Percentiles rank a stretch among this genome's conserved stretches.
phyloP scores from a whole-genome alignment of 192 early-diverging fungal species.

The Umbelopsis ramanniana region DNA sequence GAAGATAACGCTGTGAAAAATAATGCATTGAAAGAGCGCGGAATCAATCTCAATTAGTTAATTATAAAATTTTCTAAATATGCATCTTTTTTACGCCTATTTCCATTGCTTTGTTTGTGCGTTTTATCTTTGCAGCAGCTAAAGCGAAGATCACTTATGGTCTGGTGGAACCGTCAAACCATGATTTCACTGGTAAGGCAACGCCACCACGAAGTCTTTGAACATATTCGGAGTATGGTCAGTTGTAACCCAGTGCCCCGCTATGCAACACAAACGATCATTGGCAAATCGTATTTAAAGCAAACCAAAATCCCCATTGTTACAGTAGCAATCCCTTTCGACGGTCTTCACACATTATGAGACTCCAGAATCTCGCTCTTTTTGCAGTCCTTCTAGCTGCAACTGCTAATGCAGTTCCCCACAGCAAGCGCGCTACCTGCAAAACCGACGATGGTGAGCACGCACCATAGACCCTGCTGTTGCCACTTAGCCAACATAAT shows the following conservation, averaged over 20 bases:
- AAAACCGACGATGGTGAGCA: neutral
- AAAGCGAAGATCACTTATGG: neutral
- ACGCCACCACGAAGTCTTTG: neutral
- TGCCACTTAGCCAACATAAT: neutral
- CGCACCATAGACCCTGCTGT: neutral
- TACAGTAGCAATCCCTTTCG: neutral
- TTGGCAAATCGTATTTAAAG: neutral
- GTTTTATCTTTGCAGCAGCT: neutral
- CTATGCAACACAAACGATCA: neutral
- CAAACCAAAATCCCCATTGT: neutral
- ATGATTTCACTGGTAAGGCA: neutral
- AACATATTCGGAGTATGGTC: neutral
- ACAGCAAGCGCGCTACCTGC: slow-evolving; percentile 21
- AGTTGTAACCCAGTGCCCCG: neutral
- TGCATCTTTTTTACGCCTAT: too few species aligned
- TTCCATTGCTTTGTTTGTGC: too few species aligned
- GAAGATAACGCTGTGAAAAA: too few species aligned
- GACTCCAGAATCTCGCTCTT: neutral
- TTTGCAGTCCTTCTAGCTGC: slow-evolving; percentile 3
- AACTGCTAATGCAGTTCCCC: slow-evolving; percentile 1
- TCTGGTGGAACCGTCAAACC: neutral
- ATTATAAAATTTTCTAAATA: too few species aligned
- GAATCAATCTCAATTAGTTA: too few species aligned
- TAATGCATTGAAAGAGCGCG: too few species aligned
- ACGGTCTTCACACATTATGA: neutral